A percentile compares a stretch with the other conserved stretches of the same genome.
These are phyloP conservation scores for Ophiorrhiza pumila DNA, from an alignment of 257 asterid genomes.

Conservation along the genomic window DNA sequence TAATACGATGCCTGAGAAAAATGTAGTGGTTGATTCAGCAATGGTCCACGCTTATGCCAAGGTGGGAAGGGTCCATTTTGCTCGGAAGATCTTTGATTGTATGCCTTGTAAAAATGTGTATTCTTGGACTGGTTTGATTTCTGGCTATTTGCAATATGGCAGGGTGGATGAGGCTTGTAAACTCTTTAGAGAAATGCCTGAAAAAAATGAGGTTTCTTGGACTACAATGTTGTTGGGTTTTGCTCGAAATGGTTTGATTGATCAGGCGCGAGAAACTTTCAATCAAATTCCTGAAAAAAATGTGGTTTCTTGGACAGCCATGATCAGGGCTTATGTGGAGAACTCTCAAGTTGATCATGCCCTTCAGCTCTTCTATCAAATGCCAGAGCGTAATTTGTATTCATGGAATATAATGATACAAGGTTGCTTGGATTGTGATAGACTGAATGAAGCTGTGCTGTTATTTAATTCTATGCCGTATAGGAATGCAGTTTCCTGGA, in stretches of 20 bases:
- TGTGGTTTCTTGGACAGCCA: constrained; percentile 74
- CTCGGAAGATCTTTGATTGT: constrained; percentile 51
- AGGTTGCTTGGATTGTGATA: constrained; percentile 47
- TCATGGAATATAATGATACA: constrained; percentile 74
- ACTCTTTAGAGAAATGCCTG: constrained; percentile 42
- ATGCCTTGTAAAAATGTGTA: constrained; percentile 55
- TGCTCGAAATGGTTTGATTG: constrained; percentile 50
- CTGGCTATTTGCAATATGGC: constrained; percentile 62
- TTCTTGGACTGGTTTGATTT: constrained; percentile 77
- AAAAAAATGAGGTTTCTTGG: constrained; percentile 65
- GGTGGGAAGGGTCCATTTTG: constrained; percentile 55
- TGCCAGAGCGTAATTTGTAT: constrained; percentile 55
- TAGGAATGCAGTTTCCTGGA: constrained; percentile 60
- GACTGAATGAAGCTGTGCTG: constrained; percentile 42
- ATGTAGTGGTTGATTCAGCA: constrained; percentile 70
- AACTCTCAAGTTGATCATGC: constrained; percentile 41
- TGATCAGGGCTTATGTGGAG: constrained; percentile 69
- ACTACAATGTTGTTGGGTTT: constrained; percentile 62
- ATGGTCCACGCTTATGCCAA: constrained; percentile 81
- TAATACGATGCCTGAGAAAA: constrained; percentile 56
- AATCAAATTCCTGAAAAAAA: constrained; percentile 66
- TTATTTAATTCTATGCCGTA: constrained; percentile 48
- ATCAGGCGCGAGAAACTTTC: constrained; percentile 49
- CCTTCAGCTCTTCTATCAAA: constrained; percentile 42
- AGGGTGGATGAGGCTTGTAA: constrained; percentile 49